Conservation (phyloP, 192 early-diverging fungal genomes). For the Coemansia sp. region DNA sequence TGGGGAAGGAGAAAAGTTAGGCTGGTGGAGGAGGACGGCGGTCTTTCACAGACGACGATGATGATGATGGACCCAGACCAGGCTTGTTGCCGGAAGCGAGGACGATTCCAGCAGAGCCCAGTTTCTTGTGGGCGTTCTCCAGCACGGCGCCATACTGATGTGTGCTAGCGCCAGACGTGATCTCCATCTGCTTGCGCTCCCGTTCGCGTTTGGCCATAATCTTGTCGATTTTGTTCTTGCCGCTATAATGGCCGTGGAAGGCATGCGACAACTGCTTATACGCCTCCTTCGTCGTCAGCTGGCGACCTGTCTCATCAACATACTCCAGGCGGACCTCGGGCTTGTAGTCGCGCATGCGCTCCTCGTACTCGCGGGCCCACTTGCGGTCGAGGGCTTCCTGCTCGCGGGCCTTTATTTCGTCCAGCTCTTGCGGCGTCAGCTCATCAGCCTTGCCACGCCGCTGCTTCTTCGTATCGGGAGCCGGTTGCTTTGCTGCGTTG, state of each 20-base stretch:
- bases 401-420: slow-evolving; percentile 44
- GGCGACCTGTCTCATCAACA: slow-evolving; percentile 82
- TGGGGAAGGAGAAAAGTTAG: not conserved
- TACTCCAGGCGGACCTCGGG: slow-evolving; percentile 91
- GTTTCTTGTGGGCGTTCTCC: slow-evolving; percentile 65
- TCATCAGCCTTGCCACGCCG: slow-evolving; percentile 48
- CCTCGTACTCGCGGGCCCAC: slow-evolving; percentile 70
- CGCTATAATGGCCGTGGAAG: slow-evolving; percentile 93
- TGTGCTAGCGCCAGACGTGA: slow-evolving; percentile 74
- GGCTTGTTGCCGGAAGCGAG: slow-evolving; percentile 69
- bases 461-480: not conserved
- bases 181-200: slow-evolving; percentile 72
- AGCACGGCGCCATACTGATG: slow-evolving; percentile 73
- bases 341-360: slow-evolving; percentile 87
- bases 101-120: slow-evolving; percentile 79
- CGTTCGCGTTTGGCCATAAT: slow-evolving; percentile 78
- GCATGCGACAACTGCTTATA: slow-evolving; percentile 89
- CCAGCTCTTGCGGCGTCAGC: slow-evolving; percentile 35
- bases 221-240: slow-evolving; percentile 95
- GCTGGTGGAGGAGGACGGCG: not conserved
- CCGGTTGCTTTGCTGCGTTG: not conserved
- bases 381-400: slow-evolving; percentile 59
- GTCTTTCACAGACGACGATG: not conserved
- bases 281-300: slow-evolving; percentile 85
- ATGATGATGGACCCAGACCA: not conserved